Percentiles rank a stretch among this genome's conserved stretches.
phyloP scores from a whole-genome alignment of 805 yeast species.

The Saturnispora diversa region DNA sequence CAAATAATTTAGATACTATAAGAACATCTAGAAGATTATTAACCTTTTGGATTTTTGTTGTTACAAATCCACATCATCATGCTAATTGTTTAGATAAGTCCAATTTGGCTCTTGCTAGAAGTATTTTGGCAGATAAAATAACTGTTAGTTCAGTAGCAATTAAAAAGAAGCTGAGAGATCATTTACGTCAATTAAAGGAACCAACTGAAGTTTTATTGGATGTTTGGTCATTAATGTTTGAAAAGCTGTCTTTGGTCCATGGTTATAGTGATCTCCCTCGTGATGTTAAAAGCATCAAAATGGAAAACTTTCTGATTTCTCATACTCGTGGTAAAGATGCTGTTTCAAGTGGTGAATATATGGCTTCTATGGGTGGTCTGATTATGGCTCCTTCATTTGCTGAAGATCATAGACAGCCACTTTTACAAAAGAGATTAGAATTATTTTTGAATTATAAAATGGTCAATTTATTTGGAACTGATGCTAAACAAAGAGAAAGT shows the following conservation, averaged over 20 bases:
- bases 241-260: slow-evolving; percentile 21
- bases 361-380: slow-evolving; percentile 64
- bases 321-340: slow-evolving; percentile 12
- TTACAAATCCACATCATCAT: slow-evolving; percentile 19
- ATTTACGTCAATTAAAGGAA: slow-evolving; percentile 23
- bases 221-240: slow-evolving; percentile 40
- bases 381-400: slow-evolving; percentile 33
- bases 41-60: slow-evolving; percentile 19
- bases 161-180: slow-evolving; percentile 55
- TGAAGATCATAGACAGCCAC: slow-evolving; percentile 23
- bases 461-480: slow-evolving; percentile 20
- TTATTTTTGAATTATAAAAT: slow-evolving; percentile 22
- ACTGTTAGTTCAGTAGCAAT: slow-evolving; percentile 68
- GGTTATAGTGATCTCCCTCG: slow-evolving; percentile 6
- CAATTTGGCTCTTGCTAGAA: slow-evolving; percentile 34
- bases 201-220: slow-evolving; percentile 35
- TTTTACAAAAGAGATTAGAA: slow-evolving; percentile 23
- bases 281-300: not conserved
- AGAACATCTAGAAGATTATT: slow-evolving; percentile 38
- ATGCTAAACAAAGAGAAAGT: slow-evolving; percentile 47
- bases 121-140: slow-evolving; percentile 47
- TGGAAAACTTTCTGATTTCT: slow-evolving; percentile 6
- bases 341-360: slow-evolving; percentile 57
- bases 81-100: slow-evolving; percentile 21
- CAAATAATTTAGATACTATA: slow-evolving; percentile 44